Conservation (phyloP, 2,329 filamentous ascomycete genomes). For the Cytospora mali region DNA sequence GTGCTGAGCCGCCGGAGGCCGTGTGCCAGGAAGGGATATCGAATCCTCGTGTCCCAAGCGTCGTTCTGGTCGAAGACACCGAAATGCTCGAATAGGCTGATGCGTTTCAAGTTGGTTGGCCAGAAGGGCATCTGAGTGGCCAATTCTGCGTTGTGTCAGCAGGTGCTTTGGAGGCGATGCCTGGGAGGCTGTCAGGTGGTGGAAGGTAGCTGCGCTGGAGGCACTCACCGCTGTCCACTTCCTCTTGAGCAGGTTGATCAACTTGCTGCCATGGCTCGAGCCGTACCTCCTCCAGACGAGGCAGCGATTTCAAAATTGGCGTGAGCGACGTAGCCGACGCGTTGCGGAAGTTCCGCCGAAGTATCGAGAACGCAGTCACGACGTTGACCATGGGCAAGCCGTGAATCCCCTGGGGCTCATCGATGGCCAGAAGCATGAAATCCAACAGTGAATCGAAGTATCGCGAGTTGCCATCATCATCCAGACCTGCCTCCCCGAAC, state of each 20-base stretch:
- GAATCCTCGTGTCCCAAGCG: conserved; percentile 3
- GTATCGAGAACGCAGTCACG: conserved; percentile 22
- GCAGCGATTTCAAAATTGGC: conserved; percentile 23
- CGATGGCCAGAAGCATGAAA: conserved; percentile 26
- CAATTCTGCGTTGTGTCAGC: conserved; percentile 10
- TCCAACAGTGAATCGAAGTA: conserved; percentile 34
- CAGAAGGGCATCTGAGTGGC: conserved; percentile 27
- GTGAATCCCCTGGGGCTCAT: conserved; percentile 24
- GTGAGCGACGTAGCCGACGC: conserved; percentile 24
- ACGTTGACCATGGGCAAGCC: conserved; percentile 25
- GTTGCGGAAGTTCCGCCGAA: conserved; percentile 28
- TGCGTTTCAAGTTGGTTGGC: conserved; percentile 20
- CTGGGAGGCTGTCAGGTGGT: too few species aligned
- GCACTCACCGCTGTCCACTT: conserved; percentile 27
- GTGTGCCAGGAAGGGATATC: conserved; percentile 21
- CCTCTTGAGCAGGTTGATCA: conserved; percentile 23
- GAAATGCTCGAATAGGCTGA: conserved; percentile 28
- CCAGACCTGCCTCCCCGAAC: conserved; percentile 31
- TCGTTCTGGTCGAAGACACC: conserved; percentile 23
- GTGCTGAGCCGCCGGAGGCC: conserved; percentile 20
- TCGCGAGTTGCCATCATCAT: conserved; percentile 32
- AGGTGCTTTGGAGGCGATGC: not conserved
- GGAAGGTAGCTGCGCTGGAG: too few species aligned
- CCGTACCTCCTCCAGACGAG: conserved; percentile 25
- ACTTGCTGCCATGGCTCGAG: conserved; percentile 28